These are phyloP conservation scores for Hypoxylon sp. DNA, from an alignment of 2,329 filamentous ascomycete genomes.

Conservation along the genomic window DNA sequence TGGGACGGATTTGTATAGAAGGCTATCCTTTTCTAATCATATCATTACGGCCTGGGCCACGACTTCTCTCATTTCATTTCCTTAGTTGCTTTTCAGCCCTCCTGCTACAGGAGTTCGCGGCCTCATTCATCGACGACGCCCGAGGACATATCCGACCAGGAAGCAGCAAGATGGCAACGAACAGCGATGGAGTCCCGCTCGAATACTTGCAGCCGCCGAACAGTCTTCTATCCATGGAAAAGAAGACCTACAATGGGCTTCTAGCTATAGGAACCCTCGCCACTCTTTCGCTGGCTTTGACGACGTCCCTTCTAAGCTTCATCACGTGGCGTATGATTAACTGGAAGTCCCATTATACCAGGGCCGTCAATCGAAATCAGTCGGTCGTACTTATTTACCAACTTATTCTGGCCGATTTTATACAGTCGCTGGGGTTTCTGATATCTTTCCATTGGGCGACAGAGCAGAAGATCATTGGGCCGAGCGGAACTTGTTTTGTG, in stretches of 20 bases:
- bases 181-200: slow-evolving; percentile 38
- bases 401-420: slow-evolving; percentile 65
- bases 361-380: slow-evolving; percentile 60
- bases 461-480: slow-evolving; percentile 61
- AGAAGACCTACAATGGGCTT: slow-evolving; percentile 54
- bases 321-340: slow-evolving; percentile 63
- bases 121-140: neutral
- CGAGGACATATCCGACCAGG: neutral
- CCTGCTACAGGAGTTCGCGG: neutral
- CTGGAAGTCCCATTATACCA: slow-evolving; percentile 55
- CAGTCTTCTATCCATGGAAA: slow-evolving; percentile 44
- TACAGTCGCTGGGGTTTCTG: slow-evolving; percentile 65
- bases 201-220: slow-evolving; percentile 44
- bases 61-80: neutral
- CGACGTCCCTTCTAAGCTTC: slow-evolving; percentile 59
- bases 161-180: slow-evolving; percentile 37
- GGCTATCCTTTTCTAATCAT: slow-evolving; percentile 16
- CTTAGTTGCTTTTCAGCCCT: slow-evolving; percentile 1
- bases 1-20: slow-evolving; percentile 7
- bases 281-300: slow-evolving; percentile 62
- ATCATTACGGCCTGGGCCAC: slow-evolving; percentile 7
- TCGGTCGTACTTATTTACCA: slow-evolving; percentile 70
- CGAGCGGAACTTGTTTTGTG: slow-evolving; percentile 63
- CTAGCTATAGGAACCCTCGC: slow-evolving; percentile 62
- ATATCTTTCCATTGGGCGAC: slow-evolving; percentile 67